Evolutionary conservation across 2,329 filamentous ascomycete species (phyloP).

Genomic region (Microdochium bolleyi): DNA sequence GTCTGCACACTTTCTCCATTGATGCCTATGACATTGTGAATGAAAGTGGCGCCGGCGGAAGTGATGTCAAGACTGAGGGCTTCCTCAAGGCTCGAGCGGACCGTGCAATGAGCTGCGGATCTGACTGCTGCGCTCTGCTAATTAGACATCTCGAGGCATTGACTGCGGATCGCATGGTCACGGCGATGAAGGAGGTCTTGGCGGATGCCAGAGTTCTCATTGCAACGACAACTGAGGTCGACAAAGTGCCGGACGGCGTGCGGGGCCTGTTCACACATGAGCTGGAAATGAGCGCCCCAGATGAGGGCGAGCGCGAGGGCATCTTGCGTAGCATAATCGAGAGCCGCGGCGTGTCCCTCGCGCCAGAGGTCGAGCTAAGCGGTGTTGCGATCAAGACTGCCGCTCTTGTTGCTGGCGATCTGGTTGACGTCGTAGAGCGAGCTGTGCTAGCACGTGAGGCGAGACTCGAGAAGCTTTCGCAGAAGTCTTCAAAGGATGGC

Average conservation of each 20-base stretch:
- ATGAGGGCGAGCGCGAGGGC: conserved; percentile 84
- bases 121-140: conserved; percentile 76
- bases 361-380: conserved; percentile 74
- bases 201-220: conserved; percentile 75
- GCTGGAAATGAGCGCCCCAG: conserved; percentile 84
- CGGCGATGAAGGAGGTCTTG: conserved; percentile 76
- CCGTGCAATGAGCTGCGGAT: conserved; percentile 78
- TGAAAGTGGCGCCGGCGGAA: conserved; percentile 79
- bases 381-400: conserved; percentile 91
- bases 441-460: conserved; percentile 70
- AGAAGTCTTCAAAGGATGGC: conserved; percentile 26
- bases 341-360: conserved; percentile 67
- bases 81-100: conserved; percentile 83
- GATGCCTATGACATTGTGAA: conserved; percentile 91
- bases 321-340: conserved; percentile 75
- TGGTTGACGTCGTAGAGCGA: conserved; percentile 89
- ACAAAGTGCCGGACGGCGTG: conserved; percentile 86
- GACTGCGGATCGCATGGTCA: conserved; percentile 82
- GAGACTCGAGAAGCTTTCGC: conserved; percentile 67
- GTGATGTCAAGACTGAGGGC: conserved; percentile 90
- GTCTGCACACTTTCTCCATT: conserved; percentile 80
- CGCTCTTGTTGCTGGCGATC: conserved; percentile 85
- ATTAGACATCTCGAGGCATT: conserved; percentile 85
- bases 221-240: conserved; percentile 90
- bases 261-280: conserved; percentile 92